Conservation (phyloP, 2,329 filamentous ascomycete species). For the Paraphoma sp. region DNA sequence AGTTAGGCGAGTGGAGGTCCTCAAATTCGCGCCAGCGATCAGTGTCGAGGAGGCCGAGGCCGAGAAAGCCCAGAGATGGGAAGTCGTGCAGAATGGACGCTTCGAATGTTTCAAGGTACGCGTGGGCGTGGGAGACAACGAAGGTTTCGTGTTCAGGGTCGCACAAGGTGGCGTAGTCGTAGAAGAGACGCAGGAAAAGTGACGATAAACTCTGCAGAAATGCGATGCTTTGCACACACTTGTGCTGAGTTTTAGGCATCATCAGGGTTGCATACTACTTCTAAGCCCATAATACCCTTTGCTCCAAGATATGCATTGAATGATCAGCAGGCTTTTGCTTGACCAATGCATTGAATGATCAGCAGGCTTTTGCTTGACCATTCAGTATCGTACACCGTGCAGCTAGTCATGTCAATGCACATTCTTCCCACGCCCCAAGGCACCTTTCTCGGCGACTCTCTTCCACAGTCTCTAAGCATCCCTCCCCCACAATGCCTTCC, state of each 20-base stretch:
- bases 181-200: constrained; percentile 6
- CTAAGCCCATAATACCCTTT: neutral
- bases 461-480: constrained; percentile 54
- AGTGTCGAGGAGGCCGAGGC: constrained; percentile 47
- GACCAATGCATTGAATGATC: no score
- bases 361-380: neutral
- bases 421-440: neutral
- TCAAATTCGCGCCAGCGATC: constrained; percentile 46
- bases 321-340: no score
- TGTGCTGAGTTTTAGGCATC: no score
- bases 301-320: neutral
- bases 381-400: neutral
- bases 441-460: neutral
- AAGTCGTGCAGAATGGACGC: constrained; percentile 43
- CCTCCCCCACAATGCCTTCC: constrained; percentile 66
- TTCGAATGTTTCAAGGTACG: constrained; percentile 46
- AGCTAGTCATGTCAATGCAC: neutral
- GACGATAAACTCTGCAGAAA: no score
- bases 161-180: constrained; percentile 18
- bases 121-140: constrained; percentile 10
- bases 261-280: no score
- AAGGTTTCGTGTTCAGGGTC: constrained; percentile 39
- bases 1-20: constrained; percentile 40
- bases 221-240: no score
- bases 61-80: constrained; percentile 44